Conservation (phyloP, 1,284 basidiomycete genomes). For the Microbotryomycetes sp. region DNA sequence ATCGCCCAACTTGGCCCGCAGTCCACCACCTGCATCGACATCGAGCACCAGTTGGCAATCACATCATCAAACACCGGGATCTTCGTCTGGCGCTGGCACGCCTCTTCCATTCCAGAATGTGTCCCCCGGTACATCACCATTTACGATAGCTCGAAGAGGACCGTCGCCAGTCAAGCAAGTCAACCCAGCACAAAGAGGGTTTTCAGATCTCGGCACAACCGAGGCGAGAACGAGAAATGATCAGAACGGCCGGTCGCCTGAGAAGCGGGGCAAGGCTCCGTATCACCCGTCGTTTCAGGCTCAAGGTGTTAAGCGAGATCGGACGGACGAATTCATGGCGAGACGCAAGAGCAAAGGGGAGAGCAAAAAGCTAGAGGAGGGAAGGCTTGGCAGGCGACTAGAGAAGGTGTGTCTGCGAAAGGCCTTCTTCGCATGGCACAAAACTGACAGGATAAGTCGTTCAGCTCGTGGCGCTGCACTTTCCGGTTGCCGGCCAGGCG, state of each 20-base stretch:
- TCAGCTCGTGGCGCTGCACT: conserved; percentile 30
- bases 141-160: neutral
- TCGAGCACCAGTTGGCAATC: too few relatives aligned
- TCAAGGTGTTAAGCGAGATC: conserved; percentile 23
- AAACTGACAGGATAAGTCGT: neutral
- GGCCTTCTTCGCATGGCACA: neutral
- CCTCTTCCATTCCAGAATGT: conserved; percentile 16
- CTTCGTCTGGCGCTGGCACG: neutral
- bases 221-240: neutral
- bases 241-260: neutral
- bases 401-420: conserved; percentile 28
- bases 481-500: too few relatives aligned
- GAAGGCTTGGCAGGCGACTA: conserved; percentile 23
- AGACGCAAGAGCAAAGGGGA: conserved; percentile 8
- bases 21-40: too few relatives aligned
- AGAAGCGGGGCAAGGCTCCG: neutral
- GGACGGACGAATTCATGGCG: conserved; percentile 22
- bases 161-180: neutral
- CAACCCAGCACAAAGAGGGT: neutral
- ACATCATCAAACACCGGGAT: neutral
- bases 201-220: too few relatives aligned
- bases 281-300: conserved; percentile 29
- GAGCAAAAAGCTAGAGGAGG: conserved; percentile 25
- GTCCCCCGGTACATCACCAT: conserved; percentile 11
- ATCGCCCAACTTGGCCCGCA: neutral